phyloP scores from a whole-genome alignment of 306 rosid species.

The Inga oerstediana region DNA sequence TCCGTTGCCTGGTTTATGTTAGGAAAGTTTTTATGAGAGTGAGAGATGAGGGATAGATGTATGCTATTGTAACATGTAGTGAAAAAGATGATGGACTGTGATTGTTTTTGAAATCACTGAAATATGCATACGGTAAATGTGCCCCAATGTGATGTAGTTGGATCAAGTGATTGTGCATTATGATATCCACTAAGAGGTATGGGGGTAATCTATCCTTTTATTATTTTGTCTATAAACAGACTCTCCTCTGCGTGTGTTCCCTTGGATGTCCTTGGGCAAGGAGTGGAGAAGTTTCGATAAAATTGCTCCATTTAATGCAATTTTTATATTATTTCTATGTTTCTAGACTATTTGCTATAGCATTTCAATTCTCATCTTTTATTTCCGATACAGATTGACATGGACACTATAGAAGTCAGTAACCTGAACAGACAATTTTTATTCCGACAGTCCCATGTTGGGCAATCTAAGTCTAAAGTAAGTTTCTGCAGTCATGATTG shows the following conservation, averaged over 20 bases:
- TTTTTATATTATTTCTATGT: constrained; percentile 7
- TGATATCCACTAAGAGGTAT: background rate
- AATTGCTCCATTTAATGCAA: constrained; percentile 14
- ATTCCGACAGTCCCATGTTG: constrained; percentile 96
- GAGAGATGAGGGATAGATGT: constrained; percentile 25
- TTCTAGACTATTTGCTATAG: constrained; percentile 25
- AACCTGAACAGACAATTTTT: constrained; percentile 98
- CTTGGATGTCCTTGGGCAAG: background rate
- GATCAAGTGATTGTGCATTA: constrained; percentile 18
- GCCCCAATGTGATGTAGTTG: constrained; percentile 15
- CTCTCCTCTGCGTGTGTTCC: background rate
- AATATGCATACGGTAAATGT: background rate
- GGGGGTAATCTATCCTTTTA: background rate
- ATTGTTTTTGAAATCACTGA: background rate
- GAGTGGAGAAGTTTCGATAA: background rate
- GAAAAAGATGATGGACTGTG: background rate
- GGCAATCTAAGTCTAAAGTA: constrained; percentile 95
- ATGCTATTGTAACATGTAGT: background rate
- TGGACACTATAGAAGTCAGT: constrained; percentile 99
- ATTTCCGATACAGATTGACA: constrained; percentile 79
- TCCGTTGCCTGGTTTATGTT: background rate
- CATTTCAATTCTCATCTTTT: constrained; percentile 19
- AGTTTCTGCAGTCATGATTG: constrained; percentile 32
- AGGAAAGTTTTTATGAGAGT: constrained; percentile 20
- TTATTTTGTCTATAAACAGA: background rate